Percentiles rank a stretch among this genome's conserved stretches.
Conservation (phyloP, 2,329 filamentous ascomycete species). For the Xylaria sp. region DNA sequence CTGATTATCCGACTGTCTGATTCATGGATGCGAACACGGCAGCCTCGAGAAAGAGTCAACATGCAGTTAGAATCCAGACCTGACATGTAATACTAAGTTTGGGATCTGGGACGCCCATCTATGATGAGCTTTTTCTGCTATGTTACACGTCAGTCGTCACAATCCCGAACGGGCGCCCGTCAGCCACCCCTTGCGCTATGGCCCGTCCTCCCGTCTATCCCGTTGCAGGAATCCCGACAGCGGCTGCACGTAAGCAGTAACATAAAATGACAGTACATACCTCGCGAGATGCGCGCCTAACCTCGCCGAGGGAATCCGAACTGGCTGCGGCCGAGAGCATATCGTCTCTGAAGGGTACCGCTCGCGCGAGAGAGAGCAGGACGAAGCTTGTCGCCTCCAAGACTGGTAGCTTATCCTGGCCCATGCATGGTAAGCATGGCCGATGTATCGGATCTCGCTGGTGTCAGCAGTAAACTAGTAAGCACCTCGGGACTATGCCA, state of each 20-base stretch:
- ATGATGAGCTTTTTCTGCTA: neutral
- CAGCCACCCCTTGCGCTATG: neutral
- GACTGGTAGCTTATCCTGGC: neutral
- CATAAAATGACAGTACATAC: neutral
- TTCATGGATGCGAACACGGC: neutral
- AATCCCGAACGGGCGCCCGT: neutral
- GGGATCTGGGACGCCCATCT: neutral
- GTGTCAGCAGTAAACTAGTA: conserved; percentile 6
- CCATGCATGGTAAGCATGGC: conserved; percentile 1
- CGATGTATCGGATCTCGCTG: conserved; percentile 1
- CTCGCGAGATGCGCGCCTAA: conserved; percentile 22
- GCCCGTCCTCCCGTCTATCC: neutral
- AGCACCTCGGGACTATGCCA: conserved; percentile 1
- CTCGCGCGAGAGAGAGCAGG: no score
- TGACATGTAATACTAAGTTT: no score
- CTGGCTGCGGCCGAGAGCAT: conserved; percentile 16
- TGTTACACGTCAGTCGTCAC: neutral
- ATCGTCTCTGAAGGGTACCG: neutral
- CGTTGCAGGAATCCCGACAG: neutral
- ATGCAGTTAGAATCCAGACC: neutral
- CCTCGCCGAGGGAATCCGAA: conserved; percentile 13
- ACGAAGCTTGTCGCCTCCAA: neutral
- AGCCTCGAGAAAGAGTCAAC: neutral
- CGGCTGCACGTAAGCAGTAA: neutral
- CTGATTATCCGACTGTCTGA: neutral